These are phyloP conservation scores for Ruellia speciosa DNA, from an alignment of 305 asterid genomes.

Conservation along the genomic window DNA sequence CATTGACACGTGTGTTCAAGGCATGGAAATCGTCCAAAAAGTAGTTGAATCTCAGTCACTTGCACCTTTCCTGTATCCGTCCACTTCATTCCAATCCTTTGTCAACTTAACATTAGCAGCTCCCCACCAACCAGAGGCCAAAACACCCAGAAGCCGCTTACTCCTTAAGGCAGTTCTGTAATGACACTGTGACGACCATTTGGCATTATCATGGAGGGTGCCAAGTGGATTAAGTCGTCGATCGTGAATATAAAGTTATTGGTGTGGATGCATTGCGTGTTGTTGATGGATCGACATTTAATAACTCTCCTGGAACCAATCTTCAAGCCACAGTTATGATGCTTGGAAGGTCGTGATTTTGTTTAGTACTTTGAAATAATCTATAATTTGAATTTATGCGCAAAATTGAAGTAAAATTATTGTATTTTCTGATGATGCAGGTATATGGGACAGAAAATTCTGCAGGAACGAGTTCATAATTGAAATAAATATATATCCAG, in stretches of 20 bases:
- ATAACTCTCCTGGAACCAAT: constrained; percentile 11
- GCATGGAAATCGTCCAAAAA: too few relatives aligned
- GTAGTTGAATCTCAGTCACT: too few relatives aligned
- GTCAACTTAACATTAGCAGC: too few relatives aligned
- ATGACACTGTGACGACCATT: constrained; percentile 6
- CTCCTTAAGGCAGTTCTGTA: constrained; percentile 1
- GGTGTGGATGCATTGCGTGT: constrained; percentile 11
- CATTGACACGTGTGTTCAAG: too few relatives aligned
- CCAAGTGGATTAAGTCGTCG: constrained; percentile 1
- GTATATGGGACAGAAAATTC: constrained; percentile 56
- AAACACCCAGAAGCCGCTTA: too few relatives aligned
- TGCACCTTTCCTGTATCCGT: too few relatives aligned
- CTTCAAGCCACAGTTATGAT: constrained; percentile 15
- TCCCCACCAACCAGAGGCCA: too few relatives aligned
- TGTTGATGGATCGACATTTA: constrained; percentile 2
- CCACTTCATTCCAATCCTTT: too few relatives aligned
- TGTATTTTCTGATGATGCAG: constrained; percentile 18
- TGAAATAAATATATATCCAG: too few relatives aligned
- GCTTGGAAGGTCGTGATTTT: constrained; percentile 16
- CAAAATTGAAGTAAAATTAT: not conserved
- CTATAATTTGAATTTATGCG: too few relatives aligned
- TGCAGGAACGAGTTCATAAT: constrained; percentile 42
- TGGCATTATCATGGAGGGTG: constrained; percentile 19
- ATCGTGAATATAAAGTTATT: not conserved
- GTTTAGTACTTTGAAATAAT: too few relatives aligned